Evolutionary conservation across 805 yeast species (phyloP).

Genomic region (Millerozyma miso): DNA sequence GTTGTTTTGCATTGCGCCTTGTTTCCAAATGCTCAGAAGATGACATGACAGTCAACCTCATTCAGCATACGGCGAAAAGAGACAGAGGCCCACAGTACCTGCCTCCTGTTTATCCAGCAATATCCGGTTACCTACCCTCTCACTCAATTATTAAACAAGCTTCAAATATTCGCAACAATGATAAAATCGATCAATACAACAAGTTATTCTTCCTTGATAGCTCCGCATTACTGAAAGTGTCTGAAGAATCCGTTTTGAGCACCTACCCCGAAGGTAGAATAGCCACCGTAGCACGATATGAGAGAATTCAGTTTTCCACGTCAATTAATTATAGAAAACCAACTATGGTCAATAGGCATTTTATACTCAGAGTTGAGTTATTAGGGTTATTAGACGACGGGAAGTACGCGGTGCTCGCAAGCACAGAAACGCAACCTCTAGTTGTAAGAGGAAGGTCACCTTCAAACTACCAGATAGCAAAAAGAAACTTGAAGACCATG

Average conservation of each 20-base stretch:
- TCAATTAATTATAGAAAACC: constrained; percentile 45
- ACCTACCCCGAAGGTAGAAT: constrained; percentile 48
- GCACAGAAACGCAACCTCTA: constrained; percentile 54
- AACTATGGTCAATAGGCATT: constrained; percentile 42
- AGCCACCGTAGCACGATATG: constrained; percentile 60
- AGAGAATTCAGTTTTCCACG: constrained; percentile 63
- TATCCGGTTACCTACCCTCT: constrained; percentile 56
- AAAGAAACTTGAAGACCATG: constrained; percentile 5
- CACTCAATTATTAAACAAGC: constrained; percentile 54
- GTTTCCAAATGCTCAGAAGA: constrained; percentile 53
- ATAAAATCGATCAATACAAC: constrained; percentile 51
- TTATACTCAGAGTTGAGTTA: constrained; percentile 48
- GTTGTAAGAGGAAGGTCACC: constrained; percentile 66
- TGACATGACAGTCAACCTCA: constrained; percentile 40
- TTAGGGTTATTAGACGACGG: constrained; percentile 40
- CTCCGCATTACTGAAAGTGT: constrained; percentile 1
- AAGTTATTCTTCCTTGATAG: constrained; percentile 44
- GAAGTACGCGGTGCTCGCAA: constrained; percentile 34
- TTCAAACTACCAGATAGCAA: constrained; percentile 42
- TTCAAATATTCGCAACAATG: constrained; percentile 56
- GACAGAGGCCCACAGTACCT: constrained; percentile 65
- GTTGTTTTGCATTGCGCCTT: constrained; percentile 51
- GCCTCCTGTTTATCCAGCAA: constrained; percentile 53
- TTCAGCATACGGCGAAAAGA: constrained; percentile 73
- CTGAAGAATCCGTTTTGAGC: constrained; percentile 21